Evolutionary conservation across 129 eudicot genomes (phyloP).

Genomic region (Logfia minima): DNA sequence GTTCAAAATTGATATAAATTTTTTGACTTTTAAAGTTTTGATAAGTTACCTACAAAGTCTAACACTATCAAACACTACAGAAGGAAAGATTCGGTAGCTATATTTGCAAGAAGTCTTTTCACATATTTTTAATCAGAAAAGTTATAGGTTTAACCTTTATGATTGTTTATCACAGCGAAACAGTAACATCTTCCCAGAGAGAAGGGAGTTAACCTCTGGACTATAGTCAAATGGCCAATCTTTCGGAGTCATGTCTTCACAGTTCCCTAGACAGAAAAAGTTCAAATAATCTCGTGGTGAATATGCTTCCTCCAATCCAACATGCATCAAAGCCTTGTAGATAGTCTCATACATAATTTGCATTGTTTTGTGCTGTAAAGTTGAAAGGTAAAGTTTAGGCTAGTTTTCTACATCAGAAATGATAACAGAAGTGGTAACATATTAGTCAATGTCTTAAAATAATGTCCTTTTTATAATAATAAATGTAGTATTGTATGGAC

Average conservation of each 20-base stretch:
- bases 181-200: constrained; percentile 6
- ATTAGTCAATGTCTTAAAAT: neutral
- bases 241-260: constrained; percentile 50
- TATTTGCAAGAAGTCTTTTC: neutral
- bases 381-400: neutral
- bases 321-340: constrained; percentile 75
- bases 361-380: constrained; percentile 82
- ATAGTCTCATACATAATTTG: constrained; percentile 98
- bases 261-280: constrained; percentile 88
- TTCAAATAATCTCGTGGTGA: constrained; percentile 86
- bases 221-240: constrained; percentile 38
- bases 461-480: neutral
- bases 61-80: neutral
- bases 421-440: neutral
- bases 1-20: too few relatives aligned
- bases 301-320: constrained; percentile 73
- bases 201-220: constrained; percentile 64
- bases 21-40: too few relatives aligned
- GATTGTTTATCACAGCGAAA: neutral
- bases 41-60: too few relatives aligned
- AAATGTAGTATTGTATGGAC: neutral
- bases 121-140: neutral
- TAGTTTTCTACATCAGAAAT: neutral
- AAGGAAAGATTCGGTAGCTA: neutral
- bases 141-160: constrained; percentile 9